Base-by-base conservation (phyloP, 495 filamentous ascomycete genomes). In the Cairneyella variabilis region DNA sequence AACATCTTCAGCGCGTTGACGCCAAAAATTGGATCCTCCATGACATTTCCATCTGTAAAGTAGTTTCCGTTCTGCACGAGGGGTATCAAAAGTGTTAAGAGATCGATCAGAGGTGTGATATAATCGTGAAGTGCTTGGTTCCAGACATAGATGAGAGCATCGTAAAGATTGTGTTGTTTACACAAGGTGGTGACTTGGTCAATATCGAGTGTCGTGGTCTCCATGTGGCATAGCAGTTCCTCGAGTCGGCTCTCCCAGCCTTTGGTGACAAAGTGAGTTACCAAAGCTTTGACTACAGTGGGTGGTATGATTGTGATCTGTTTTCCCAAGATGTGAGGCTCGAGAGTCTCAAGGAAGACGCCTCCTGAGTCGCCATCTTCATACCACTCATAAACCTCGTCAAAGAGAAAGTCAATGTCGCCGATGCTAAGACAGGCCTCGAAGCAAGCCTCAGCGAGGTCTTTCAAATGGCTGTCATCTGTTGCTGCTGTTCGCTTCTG, bases 61-160 rank as follows among this genome's bases (percentile, higher is more conserved):
- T 71, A 68, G 42, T 75, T 66, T 30, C 72, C 74, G 45, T 78
- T 74, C 47, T 80, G 72, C 45, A 76, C 69, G 21, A 84, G 53
- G 17, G 81, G 78, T 57, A 83, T 74, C 47, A 95, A 74, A 3
- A 95, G 69, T n/a, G 77, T 66, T 38, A 98, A 68, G 11, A 98
- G 78, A 56, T 96, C 90, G 62, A 90, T 82, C 32, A 97, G 71
- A 14, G 92, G 92, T 0, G 92, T 91, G 49, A 96, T 86, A 59
- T 92, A 95, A 69, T 98, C 93, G 58, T 71, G 72, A 22, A 98
- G 69, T 28, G 88, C 90, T 66, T 89, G 86, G 47, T 93, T 97
- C 92, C 93, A 98, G 52, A 97, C 88, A 67, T 97, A 97, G 44
- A 96, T 88, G 59, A 96, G 82, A 10, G 95, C 93, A 72, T 98